Evolutionary conservation across 2,329 filamentous ascomycete genomes (phyloP).

Genomic region (Cryoendolithus antarcticus): DNA sequence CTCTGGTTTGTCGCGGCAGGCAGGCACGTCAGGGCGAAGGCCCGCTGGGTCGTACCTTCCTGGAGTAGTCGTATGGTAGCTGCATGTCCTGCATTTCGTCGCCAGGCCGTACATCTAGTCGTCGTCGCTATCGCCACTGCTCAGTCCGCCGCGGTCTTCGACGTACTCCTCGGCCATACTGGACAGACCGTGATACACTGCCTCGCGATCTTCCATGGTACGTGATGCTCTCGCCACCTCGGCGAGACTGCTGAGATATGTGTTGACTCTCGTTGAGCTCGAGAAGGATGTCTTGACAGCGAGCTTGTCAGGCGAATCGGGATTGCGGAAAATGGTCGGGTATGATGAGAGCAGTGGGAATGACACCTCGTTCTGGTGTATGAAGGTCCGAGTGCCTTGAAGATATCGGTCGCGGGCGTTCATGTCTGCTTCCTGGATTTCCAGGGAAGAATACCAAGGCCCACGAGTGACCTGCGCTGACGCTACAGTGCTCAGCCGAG

Average conservation of each 20-base stretch:
- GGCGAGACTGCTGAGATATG: conserved; percentile 49
- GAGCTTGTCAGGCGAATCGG: conserved; percentile 26
- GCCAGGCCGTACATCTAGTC: background rate
- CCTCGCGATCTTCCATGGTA: conserved; percentile 67
- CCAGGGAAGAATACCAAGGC: conserved; percentile 23
- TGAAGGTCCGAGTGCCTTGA: conserved; percentile 17
- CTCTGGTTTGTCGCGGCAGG: too few species aligned
- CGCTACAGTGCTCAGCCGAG: conserved; percentile 27
- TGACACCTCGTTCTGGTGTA: conserved; percentile 38
- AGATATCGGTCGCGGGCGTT: conserved; percentile 17
- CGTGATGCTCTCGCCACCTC: conserved; percentile 46
- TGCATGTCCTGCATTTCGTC: too few species aligned
- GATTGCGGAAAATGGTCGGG: conserved; percentile 56
- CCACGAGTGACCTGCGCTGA: conserved; percentile 24
- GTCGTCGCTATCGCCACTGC: conserved; percentile 41
- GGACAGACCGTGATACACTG: conserved; percentile 66
- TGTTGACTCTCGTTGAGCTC: conserved; percentile 61
- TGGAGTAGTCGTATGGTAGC: too few species aligned
- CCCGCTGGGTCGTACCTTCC: too few species aligned
- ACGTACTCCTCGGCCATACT: conserved; percentile 80
- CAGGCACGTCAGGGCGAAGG: too few species aligned
- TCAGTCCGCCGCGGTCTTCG: conserved; percentile 70
- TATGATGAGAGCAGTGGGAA: conserved; percentile 79
- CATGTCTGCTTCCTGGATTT: conserved; percentile 19
- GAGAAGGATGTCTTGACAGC: conserved; percentile 46